phyloP scores from a whole-genome alignment of 2,329 filamentous ascomycete genomes.

The Ceratocystis ficicola region DNA sequence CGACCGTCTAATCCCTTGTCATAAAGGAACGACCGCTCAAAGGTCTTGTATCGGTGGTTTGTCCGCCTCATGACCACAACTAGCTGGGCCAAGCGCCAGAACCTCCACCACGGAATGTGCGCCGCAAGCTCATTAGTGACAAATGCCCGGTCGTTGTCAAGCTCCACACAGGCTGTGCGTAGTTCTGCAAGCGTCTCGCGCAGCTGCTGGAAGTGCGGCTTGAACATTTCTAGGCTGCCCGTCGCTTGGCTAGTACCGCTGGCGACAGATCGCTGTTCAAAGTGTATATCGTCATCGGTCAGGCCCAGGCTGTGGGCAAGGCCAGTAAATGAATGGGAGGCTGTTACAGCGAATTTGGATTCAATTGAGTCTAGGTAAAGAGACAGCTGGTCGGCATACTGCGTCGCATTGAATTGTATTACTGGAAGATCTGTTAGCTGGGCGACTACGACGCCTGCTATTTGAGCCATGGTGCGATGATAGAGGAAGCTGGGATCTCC shows the following conservation, averaged over 20 bases:
- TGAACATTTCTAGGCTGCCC: constrained; percentile 33
- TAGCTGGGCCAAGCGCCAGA: constrained; percentile 53
- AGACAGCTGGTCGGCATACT: constrained; percentile 49
- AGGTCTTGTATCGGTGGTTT: constrained; percentile 70
- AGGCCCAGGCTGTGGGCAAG: constrained; percentile 20
- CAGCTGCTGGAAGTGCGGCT: constrained; percentile 31
- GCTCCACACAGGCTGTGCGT: constrained; percentile 32
- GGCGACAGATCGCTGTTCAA: constrained; percentile 26
- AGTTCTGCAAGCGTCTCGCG: constrained; percentile 32
- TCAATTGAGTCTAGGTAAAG: constrained; percentile 42
- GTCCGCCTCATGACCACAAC: constrained; percentile 50
- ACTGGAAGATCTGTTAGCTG: constrained; percentile 50
- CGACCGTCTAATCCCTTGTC: constrained; percentile 63
- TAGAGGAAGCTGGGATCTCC: constrained; percentile 60
- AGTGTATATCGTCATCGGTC: constrained; percentile 27
- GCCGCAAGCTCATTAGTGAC: constrained; percentile 35
- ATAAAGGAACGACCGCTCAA: constrained; percentile 73
- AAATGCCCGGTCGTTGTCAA: constrained; percentile 37
- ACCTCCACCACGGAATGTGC: constrained; percentile 67
- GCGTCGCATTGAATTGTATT: constrained; percentile 50
- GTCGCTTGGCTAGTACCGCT: constrained; percentile 22
- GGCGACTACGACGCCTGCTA: constrained; percentile 50
- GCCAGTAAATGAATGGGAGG: constrained; percentile 13
- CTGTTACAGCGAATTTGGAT: constrained; percentile 33
- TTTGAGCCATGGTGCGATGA: constrained; percentile 53